Evolutionary conservation across 495 filamentous ascomycete species (phyloP), one percentile per base, ranked within the genome.

Genomic region (Staphylotrichum tortipilum): DNA sequence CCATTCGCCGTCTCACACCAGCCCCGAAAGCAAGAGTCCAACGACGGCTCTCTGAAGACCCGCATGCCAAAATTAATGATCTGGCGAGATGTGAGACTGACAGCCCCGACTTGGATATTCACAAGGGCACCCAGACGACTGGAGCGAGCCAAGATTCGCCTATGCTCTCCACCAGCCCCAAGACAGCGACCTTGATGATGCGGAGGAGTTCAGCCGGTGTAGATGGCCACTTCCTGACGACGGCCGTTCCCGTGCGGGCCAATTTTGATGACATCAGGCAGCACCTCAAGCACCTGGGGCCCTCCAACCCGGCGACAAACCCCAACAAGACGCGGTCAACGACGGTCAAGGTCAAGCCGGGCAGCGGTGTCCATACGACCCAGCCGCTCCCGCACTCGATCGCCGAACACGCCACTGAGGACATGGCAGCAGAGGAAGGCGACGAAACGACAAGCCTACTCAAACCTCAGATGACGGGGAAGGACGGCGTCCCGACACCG

Each of bases 311-410:
- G 14, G 94, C 92, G 3, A 86, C 80, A 44, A 80, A 85, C 30
- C 92, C 92, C 3, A 82, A 85, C 53, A 72, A 78, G 46, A 95
- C 92, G 2, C 82, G 83, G n/a, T 91, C 88, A 50, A 83, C 83
- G 28, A 83, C 81, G 11, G 89, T 98, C 43, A 96, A 96, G 66
- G 91, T 95, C 66, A 96, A 96, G 66, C 80, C 80, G 7, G 80
- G 78, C 15, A 42, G 49, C 45, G 30, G 49, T 15, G 14, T 21
- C 36, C 23, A 46, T 17, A 30, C 33, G 14, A 26, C 50, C 14
- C 63, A 61, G 19, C 57, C 53, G 33, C 61, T 55, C n/a, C 43
- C 64, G 14, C 51, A 49, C 21, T 64, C 65, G 0, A 35, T 58
- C 8, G 29, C 45, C 10, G 60, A 59, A n/a, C 31, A 41, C 3